Conservation (phyloP, 108 stramenopile genomes). For the Skeletonema grethae region DNA sequence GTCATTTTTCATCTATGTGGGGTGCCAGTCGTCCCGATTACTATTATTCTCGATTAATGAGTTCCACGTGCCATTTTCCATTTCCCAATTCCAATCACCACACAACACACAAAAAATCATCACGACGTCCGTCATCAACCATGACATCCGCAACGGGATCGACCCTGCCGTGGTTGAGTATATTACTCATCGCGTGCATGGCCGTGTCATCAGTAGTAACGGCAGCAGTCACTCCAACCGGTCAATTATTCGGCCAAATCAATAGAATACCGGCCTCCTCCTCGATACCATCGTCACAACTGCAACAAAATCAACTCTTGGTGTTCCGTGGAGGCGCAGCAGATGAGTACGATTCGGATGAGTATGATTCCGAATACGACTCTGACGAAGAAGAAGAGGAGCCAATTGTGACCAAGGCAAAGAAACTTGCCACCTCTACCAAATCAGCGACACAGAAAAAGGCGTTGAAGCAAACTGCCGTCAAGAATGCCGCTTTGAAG, state of each 20-base stretch:
- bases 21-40: too few species aligned
- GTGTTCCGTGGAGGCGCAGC: constrained; percentile 31
- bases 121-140: background rate
- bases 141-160: background rate
- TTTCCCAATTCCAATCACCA: background rate
- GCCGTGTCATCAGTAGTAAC: background rate
- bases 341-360: constrained; percentile 47
- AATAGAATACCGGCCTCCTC: background rate
- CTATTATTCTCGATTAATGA: background rate
- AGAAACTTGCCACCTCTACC: constrained; percentile 49
- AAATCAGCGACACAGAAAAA: constrained; percentile 47
- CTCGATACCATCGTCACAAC: background rate
- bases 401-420: constrained; percentile 36
- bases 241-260: background rate
- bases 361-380: constrained; percentile 51
- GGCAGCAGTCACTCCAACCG: background rate
- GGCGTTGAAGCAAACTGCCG: constrained; percentile 15
- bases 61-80: background rate
- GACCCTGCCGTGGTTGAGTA: constrained; percentile 4
- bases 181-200: constrained; percentile 1
- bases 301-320: constrained; percentile 3
- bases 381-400: constrained; percentile 65
- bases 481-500: constrained; percentile 42
- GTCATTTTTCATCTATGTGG: too few species aligned
- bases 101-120: too few species aligned